phyloP scores from a whole-genome alignment of 495 filamentous ascomycete genomes.

The Tuber magnatum region DNA sequence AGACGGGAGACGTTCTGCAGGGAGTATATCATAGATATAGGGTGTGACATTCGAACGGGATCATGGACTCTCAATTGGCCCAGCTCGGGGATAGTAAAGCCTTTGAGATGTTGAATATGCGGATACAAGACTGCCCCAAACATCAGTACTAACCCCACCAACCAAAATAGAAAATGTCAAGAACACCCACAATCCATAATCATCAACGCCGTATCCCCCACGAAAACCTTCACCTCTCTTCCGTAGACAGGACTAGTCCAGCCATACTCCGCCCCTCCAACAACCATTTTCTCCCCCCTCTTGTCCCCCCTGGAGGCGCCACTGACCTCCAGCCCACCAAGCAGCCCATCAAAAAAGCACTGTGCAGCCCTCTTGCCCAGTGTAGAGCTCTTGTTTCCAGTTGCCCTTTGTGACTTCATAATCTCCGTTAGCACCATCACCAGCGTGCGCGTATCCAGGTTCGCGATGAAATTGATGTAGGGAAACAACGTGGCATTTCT shows the following conservation, averaged over 20 bases:
- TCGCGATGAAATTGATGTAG: slow-evolving; percentile 38
- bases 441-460: slow-evolving; percentile 35
- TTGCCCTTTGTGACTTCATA: slow-evolving; percentile 33
- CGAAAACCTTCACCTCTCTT: slow-evolving; percentile 39
- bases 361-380: slow-evolving; percentile 17
- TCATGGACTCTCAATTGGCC: slow-evolving; percentile 38
- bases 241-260: slow-evolving; percentile 28
- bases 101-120: slow-evolving; percentile 37
- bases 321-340: slow-evolving; percentile 35
- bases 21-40: slow-evolving; percentile 33
- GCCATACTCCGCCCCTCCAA: slow-evolving; percentile 36
- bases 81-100: slow-evolving; percentile 38
- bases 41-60: slow-evolving; percentile 34
- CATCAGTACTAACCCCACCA: slow-evolving; percentile 13
- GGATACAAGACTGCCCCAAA: slow-evolving; percentile 33
- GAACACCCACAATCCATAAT: slow-evolving; percentile 39
- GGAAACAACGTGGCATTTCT: slow-evolving; percentile 35
- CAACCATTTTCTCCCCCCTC: slow-evolving; percentile 36
- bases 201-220: slow-evolving; percentile 41
- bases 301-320: slow-evolving; percentile 13
- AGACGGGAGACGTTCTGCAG: slow-evolving; percentile 33
- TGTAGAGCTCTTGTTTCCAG: slow-evolving; percentile 19
- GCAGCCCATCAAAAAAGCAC: slow-evolving; percentile 37
- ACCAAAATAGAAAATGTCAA: not conserved
- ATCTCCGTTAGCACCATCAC: slow-evolving; percentile 40